Evolutionary conservation across 2,329 filamentous ascomycete species (phyloP), one percentile per base, ranked within the genome.

Genomic region (Paramyrothecium sp.): DNA sequence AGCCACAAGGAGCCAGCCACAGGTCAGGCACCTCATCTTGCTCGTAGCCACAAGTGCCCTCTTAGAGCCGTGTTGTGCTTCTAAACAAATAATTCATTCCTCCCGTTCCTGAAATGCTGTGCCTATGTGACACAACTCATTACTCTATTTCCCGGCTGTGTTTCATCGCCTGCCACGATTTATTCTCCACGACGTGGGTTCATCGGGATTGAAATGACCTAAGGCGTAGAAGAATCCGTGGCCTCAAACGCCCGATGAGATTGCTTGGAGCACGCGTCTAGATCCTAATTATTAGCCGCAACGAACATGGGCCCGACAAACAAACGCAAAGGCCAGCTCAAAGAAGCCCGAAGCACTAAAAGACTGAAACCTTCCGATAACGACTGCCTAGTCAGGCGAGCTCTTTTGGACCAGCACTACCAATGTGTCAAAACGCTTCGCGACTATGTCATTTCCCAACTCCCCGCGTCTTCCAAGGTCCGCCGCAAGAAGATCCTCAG

Each of bases 371-470:
- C 49, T 53, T 34, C 23, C n/a, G 46, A n/a, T 3, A 53, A 33
- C 53, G 55, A 63, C 20, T 60, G 64, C 49, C 61, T 66, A 17
- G 65, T 73, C 51, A 75, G 65, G 64, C 87, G 91, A 68, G 84
- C 85, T 55, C 81, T 95, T 34, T 78, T 96, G 56, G 80, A 79
- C 50, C 81, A 83, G 60, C 90, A 88, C 73, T 96, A 92, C 73
- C 74, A 81, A 8, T 73, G 80, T 51, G 81, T 92, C 13, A 71
- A 85, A 56, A 87, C 87, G 0, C 76, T 97, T 57, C 86, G 91
- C 65, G 80, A 89, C 57, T 90, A 91, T 74, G 76, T 93, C 44
- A 76, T 93, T 51, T 77, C 78, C 20, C 83, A 79, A 58, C 81
- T 96, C 12, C 89, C 90, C 0, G 63, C 71, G n/a, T 80, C 84